A percentile compares a stretch with the other conserved stretches of the same genome.
Evolutionary conservation across 1,284 basidiomycete genomes (phyloP).

Genomic region (Rhodotorula sp.): DNA sequence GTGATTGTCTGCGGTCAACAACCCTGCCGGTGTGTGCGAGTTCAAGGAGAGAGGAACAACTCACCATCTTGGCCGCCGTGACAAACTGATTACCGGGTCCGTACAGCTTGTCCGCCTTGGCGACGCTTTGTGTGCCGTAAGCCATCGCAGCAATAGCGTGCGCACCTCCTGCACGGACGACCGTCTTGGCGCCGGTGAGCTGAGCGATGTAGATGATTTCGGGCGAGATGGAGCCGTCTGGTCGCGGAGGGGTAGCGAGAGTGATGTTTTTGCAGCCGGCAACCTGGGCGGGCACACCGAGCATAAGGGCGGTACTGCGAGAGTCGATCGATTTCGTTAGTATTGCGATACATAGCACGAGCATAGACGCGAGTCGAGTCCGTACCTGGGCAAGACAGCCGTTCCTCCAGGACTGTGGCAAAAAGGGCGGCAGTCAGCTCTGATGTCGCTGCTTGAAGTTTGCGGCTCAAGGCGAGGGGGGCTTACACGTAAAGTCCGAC

Average conservation of each 20-base stretch:
- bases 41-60: neutral
- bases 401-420: conserved; percentile 74
- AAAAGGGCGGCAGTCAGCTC: neutral
- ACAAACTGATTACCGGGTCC: conserved; percentile 99
- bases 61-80: conserved; percentile 92
- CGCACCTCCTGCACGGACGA: conserved; percentile 91
- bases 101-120: conserved; percentile 99
- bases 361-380: neutral
- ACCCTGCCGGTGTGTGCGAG: neutral
- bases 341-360: neutral
- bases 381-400: conserved; percentile 78
- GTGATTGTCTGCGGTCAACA: neutral
- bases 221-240: conserved; percentile 84
- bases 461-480: no score
- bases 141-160: conserved; percentile 97
- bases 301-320: conserved; percentile 80
- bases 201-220: conserved; percentile 94
- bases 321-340: accelerated
- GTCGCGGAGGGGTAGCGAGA: conserved; percentile 88
- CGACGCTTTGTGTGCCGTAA: conserved; percentile 89
- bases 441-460: neutral
- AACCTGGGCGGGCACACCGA: conserved; percentile 96
- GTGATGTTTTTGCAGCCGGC: conserved; percentile 91
- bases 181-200: conserved; percentile 78
- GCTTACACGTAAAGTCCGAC: conserved; percentile 87